These are phyloP conservation scores for Metarhizium brunneum DNA, from an alignment of 2,329 filamentous ascomycete genomes.

Conservation along the genomic window DNA sequence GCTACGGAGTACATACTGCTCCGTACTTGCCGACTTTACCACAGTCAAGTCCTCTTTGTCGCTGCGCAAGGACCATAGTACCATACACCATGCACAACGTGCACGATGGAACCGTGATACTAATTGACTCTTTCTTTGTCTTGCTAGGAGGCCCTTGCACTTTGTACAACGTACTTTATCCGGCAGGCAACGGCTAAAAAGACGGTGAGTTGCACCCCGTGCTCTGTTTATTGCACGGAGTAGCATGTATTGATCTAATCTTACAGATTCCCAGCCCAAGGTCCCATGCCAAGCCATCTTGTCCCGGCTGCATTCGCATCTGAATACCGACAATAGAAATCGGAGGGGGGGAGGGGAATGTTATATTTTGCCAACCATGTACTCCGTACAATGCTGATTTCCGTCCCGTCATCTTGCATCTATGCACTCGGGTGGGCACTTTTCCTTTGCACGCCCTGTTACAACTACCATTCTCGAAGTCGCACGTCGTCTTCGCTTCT, in stretches of 20 bases:
- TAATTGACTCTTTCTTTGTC: no score
- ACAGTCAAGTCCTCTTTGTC: no score
- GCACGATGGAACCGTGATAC: background rate
- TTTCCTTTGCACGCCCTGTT: background rate
- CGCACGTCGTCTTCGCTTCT: background rate
- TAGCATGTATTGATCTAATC: no score
- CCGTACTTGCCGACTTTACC: no score
- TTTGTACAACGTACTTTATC: background rate
- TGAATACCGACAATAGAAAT: background rate
- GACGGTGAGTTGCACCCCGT: background rate
- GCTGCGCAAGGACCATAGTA: no score
- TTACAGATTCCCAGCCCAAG: background rate
- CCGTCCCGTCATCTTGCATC: background rate
- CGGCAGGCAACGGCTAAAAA: background rate
- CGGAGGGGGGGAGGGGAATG: no score
- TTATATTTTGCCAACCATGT: no score
- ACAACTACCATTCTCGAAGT: background rate
- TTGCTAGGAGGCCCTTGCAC: background rate
- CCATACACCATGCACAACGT: background rate
- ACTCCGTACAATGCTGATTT: no score
- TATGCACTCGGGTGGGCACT: background rate
- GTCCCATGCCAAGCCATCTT: background rate
- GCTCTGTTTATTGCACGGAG: background rate
- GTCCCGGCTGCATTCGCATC: background rate
- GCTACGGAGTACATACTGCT: no score